Percentiles rank a stretch among this genome's conserved stretches.
These are phyloP conservation scores for Epicoccum nigrum DNA, from an alignment of 2,329 filamentous ascomycete genomes.

Conservation along the genomic window DNA sequence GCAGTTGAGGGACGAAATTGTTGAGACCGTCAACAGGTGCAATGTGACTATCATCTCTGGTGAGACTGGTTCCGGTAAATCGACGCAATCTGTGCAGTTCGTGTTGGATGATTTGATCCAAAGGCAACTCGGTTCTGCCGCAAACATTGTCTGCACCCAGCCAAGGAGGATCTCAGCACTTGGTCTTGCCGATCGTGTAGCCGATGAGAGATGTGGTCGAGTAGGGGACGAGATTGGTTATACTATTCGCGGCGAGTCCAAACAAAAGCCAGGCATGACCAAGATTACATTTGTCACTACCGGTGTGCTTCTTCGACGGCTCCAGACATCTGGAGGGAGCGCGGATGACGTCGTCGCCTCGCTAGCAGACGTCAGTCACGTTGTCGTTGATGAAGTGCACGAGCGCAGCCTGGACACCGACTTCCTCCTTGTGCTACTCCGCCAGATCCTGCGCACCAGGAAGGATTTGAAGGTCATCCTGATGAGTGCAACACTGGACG, in stretches of 20 bases:
- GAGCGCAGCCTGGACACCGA: slow-evolving; percentile 94
- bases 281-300: slow-evolving; percentile 97
- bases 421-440: slow-evolving; percentile 85
- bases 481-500: slow-evolving; percentile 96
- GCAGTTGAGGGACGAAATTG: slow-evolving; percentile 77
- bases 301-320: slow-evolving; percentile 83
- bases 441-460: slow-evolving; percentile 76
- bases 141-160: slow-evolving; percentile 95
- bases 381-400: slow-evolving; percentile 96
- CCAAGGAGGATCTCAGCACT: slow-evolving; percentile 93
- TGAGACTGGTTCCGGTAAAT: slow-evolving; percentile 96
- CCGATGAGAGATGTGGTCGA: slow-evolving; percentile 81
- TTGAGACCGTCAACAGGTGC: slow-evolving; percentile 74
- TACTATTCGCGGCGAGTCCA: slow-evolving; percentile 88
- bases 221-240: slow-evolving; percentile 92
- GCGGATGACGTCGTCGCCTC: slow-evolving; percentile 81
- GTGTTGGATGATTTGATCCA: slow-evolving; percentile 88
- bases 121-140: slow-evolving; percentile 73
- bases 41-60: slow-evolving; percentile 97
- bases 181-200: slow-evolving; percentile 90
- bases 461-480: slow-evolving; percentile 87
- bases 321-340: slow-evolving; percentile 87
- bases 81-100: slow-evolving; percentile 95
- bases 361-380: slow-evolving; percentile 87
- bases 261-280: slow-evolving; percentile 70